These are phyloP conservation scores for Aeminium ludgeri DNA, from an alignment of 495 filamentous ascomycete species.

Conservation along the genomic window DNA sequence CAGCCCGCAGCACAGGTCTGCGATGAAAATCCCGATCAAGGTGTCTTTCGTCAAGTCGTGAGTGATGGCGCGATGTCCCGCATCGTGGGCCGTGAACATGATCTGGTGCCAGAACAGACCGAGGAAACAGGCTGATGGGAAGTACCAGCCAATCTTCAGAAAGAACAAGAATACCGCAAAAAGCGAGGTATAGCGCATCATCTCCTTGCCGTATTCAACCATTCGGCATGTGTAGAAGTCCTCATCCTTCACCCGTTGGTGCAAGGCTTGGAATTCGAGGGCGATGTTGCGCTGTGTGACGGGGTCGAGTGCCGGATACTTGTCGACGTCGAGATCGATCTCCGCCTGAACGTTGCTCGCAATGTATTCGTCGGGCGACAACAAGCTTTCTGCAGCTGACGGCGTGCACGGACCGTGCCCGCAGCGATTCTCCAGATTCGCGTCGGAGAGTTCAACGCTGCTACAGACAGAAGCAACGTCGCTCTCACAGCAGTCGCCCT, in stretches of 20 bases:
- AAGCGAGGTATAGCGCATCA: conserved; percentile 25
- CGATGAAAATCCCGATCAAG: conserved; percentile 32
- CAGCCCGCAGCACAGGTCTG: conserved; percentile 33
- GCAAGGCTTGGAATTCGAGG: conserved; percentile 27
- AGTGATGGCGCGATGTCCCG: conserved; percentile 34
- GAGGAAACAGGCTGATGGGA: conserved; percentile 30
- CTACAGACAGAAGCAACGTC: too few species aligned
- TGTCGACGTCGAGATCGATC: conserved; percentile 20
- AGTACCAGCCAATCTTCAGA: conserved; percentile 27
- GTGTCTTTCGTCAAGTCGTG: conserved; percentile 31
- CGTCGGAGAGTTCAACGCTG: too few species aligned
- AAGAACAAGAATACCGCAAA: conserved; percentile 24
- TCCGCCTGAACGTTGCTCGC: conserved; percentile 23
- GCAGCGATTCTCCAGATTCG: neutral
- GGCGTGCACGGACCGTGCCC: conserved; percentile 2
- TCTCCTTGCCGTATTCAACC: conserved; percentile 30
- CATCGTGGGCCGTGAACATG: conserved; percentile 38
- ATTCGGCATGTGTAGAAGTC: conserved; percentile 31
- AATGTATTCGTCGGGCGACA: conserved; percentile 16
- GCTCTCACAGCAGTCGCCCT: neutral
- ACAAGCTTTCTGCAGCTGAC: neutral
- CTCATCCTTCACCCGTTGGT: conserved; percentile 26
- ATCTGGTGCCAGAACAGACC: conserved; percentile 37
- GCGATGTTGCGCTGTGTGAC: conserved; percentile 28
- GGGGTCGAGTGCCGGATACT: conserved; percentile 30